Percentiles rank a stretch among this genome's conserved stretches.
Conservation (phyloP, 148 eudicot genomes). For the Silene uniflora region DNA sequence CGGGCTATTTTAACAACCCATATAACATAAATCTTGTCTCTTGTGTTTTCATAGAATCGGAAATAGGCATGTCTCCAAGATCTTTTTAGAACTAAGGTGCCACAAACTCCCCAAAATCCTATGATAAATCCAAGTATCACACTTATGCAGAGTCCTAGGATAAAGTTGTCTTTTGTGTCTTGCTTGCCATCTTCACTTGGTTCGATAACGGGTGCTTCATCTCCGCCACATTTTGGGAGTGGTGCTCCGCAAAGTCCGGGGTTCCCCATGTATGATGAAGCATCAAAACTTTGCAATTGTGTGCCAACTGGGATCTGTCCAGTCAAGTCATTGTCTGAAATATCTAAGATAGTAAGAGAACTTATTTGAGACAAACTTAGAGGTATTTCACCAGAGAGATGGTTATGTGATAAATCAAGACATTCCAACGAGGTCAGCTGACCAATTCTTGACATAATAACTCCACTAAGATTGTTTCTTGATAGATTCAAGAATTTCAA, state of each 20-base stretch:
- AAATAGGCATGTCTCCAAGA: slow-evolving; percentile 24
- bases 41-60: slow-evolving; percentile 1
- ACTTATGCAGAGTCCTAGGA: slow-evolving; percentile 18
- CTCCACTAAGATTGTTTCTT: slow-evolving; percentile 10
- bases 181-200: neutral
- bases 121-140: slow-evolving; percentile 14
- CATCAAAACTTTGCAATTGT: neutral
- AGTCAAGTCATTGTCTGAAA: slow-evolving; percentile 8
- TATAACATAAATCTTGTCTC: too few species aligned
- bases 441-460: slow-evolving; percentile 2
- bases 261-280: slow-evolving; percentile 1
- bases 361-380: neutral
- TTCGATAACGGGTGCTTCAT: neutral
- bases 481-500: slow-evolving; percentile 11
- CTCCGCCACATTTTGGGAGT: neutral
- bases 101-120: slow-evolving; percentile 26
- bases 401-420: slow-evolving; percentile 1
- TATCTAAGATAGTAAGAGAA: neutral
- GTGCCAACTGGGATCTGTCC: neutral
- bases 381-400: slow-evolving; percentile 8
- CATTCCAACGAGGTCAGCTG: neutral
- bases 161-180: neutral
- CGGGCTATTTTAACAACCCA: too few species aligned
- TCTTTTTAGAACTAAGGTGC: slow-evolving; percentile 16
- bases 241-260: slow-evolving; percentile 10